phyloP scores from a whole-genome alignment of 2,329 filamentous ascomycete genomes.

The Apiospora pterosperma region DNA sequence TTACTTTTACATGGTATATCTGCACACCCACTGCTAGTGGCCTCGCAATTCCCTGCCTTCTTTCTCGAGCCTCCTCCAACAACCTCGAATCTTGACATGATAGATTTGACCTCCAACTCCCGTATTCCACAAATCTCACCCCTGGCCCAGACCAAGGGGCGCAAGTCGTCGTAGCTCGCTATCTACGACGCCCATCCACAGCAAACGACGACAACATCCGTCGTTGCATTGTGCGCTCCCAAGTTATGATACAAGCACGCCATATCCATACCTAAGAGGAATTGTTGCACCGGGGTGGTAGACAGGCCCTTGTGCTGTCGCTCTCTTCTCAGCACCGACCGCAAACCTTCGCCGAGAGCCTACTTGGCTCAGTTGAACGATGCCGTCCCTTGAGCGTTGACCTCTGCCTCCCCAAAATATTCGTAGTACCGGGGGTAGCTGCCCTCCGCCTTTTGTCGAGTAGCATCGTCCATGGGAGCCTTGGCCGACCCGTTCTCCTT shows the following conservation, averaged over 20 bases:
- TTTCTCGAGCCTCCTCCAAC: neutral
- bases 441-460: conserved; percentile 48
- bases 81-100: neutral
- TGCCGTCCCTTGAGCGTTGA: conserved; percentile 46
- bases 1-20: conserved; percentile 3
- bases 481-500: conserved; percentile 44
- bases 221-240: neutral
- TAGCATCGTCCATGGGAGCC: conserved; percentile 48
- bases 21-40: no score
- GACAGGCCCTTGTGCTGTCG: neutral
- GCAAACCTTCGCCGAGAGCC: no score
- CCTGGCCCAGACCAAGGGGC: neutral
- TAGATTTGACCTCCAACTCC: neutral
- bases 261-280: no score
- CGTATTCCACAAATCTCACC: neutral
- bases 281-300: no score
- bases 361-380: conserved; percentile 43
- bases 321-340: no score
- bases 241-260: neutral
- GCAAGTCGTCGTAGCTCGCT: neutral
- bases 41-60: no score
- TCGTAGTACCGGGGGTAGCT: conserved; percentile 51
- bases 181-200: neutral
- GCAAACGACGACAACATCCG: neutral
- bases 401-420: conserved; percentile 43